A percentile compares a stretch with the other conserved stretches of the same genome.
phyloP scores from a whole-genome alignment of 768 basidiomycete genomes.

The Macrolepiota albuminosa region DNA sequence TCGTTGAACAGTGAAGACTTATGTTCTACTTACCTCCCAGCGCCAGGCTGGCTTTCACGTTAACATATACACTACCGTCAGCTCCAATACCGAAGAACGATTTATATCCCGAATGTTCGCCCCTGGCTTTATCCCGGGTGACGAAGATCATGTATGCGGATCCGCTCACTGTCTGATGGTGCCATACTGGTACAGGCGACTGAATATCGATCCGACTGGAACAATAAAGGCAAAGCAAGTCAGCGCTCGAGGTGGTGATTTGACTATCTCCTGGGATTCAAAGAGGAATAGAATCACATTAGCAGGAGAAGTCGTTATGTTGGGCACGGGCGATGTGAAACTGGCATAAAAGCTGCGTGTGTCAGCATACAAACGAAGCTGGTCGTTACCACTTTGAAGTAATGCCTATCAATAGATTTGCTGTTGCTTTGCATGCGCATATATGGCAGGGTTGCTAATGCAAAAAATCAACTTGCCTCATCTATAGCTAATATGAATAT shows the following conservation, averaged over 20 bases:
- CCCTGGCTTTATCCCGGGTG: constrained; percentile 22
- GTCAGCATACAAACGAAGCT: not conserved
- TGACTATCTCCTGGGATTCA: constrained; percentile 35
- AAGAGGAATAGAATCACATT: constrained; percentile 26
- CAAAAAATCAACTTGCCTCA: not conserved
- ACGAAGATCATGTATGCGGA: constrained; percentile 31
- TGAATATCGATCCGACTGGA: constrained; percentile 18
- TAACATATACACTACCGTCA: constrained; percentile 35
- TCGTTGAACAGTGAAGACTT: not conserved
- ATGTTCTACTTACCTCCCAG: constrained; percentile 14
- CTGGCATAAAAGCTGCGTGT: not conserved
- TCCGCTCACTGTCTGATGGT: constrained; percentile 39
- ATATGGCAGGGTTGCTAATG: no score
- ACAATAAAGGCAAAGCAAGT: constrained; percentile 45
- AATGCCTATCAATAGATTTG: not conserved
- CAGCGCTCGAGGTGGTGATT: constrained; percentile 37
- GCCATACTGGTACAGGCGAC: constrained; percentile 43
- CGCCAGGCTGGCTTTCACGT: constrained; percentile 25
- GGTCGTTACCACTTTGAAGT: not conserved
- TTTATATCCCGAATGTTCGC: constrained; percentile 53
- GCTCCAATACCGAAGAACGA: constrained; percentile 24
- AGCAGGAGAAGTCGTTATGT: constrained; percentile 28
- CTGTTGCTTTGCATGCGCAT: no score
- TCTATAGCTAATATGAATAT: not conserved
- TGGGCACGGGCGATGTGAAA: constrained; percentile 25